Base-by-base conservation (phyloP, 352 stramenopile species). In the Globisporangium camurandrum region DNA sequence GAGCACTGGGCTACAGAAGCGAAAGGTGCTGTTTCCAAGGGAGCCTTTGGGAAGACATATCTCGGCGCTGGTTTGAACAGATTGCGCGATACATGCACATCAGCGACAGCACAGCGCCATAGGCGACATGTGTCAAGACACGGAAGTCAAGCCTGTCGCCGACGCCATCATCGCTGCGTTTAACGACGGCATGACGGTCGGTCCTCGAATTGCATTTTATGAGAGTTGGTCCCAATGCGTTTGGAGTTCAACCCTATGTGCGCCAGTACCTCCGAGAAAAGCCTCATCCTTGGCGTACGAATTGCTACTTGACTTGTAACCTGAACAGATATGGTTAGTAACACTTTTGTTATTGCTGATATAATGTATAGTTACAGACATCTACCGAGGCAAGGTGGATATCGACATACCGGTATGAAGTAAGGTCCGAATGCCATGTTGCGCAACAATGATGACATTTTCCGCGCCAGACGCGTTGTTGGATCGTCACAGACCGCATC, bases 271-370 rank as follows among this genome's bases (percentile, higher is more conserved):
- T 58, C n/a, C n/a, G n/a, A 39, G 31, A 44, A 6, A 63, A 63
- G 57, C 54, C 54, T 0, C 57, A 27, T 43, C 51, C 54, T 22
- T 64, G 46, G 27, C 54, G 50, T 0, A 66, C 50, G 1, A 69
- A 66, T 38, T 65, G 60, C 43, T 69, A 65, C 26, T 45, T 65
- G 44, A 56, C 51, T 0, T 62, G 61, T 19, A 34, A 26, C 45
- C 20, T 3, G 14, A n/a, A 16, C n/a, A 30, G 31, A 42, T n/a
- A n/a, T 12, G 14, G 30, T 19, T 36, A 48, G 20, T 27, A 28
- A 16, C 12, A 20, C 9, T 16, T 14, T 37, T n/a, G 37, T 19
- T 9, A 8, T 16, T 42, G 14, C 8, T 4, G 22, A 9, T 41
- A 22, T 17, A 22, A 9, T 41, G 5, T 5, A 6, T 6, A 9